A percentile compares a stretch with the other conserved stretches of the same genome.
These are phyloP conservation scores for Panicum virgatum DNA, from an alignment of 202 grass and related monocot species.

Conservation along the genomic window DNA sequence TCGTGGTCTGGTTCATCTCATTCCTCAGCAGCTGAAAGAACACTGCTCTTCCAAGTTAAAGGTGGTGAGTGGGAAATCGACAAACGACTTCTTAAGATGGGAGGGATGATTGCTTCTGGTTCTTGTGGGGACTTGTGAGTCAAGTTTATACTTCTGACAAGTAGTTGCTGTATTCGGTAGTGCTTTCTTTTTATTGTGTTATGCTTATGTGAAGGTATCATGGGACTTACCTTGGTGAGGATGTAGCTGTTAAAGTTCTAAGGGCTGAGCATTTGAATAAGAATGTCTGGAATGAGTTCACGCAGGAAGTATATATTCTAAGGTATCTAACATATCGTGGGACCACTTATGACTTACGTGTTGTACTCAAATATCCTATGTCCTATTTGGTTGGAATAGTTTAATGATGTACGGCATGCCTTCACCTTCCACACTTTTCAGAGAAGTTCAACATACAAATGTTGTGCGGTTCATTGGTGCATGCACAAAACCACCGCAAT, in stretches of 20 bases:
- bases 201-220: constrained; percentile 66
- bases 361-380: constrained; percentile 15
- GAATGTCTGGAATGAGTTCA: constrained; percentile 80
- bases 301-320: constrained; percentile 96
- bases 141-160: constrained; percentile 24
- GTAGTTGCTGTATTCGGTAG: constrained; percentile 4
- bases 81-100: constrained; percentile 74
- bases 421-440: constrained; percentile 41
- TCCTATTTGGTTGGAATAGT: constrained; percentile 1
- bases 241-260: constrained; percentile 96
- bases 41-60: constrained; percentile 65
- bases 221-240: constrained; percentile 78
- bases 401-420: constrained; percentile 28
- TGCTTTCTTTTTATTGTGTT: constrained; percentile 22
- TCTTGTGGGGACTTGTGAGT: constrained; percentile 94
- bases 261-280: constrained; percentile 86
- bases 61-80: constrained; percentile 82
- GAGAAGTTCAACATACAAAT: constrained; percentile 89
- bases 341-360: constrained; percentile 23
- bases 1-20: constrained; percentile 86
- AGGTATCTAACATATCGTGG: constrained; percentile 59
- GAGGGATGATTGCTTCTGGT: constrained; percentile 80
- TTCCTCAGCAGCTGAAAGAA: constrained; percentile 66
- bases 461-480: constrained; percentile 90
- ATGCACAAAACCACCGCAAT: constrained; percentile 76